A percentile compares a stretch with the other conserved stretches of the same genome.
Evolutionary conservation across 768 basidiomycete species (phyloP).

Genomic region (Collybiopsis confluens): DNA sequence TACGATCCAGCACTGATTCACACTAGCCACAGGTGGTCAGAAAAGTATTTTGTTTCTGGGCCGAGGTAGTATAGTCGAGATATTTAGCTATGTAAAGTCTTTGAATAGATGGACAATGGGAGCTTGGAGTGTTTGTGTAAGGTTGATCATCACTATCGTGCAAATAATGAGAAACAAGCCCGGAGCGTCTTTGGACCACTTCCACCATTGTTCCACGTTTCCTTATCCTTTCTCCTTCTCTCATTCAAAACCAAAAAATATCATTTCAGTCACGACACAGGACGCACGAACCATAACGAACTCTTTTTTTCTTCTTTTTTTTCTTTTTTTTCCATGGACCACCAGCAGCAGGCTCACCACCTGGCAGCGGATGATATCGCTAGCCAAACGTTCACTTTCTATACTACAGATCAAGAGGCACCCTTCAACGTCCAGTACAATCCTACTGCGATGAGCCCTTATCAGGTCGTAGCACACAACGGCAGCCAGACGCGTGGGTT

Average conservation of each 20-base stretch:
- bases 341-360: conserved; percentile 37
- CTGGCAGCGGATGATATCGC: conserved; percentile 47
- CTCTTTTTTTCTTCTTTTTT: conserved; percentile 20
- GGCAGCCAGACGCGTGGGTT: conserved; percentile 71
- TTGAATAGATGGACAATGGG: no score
- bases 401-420: conserved; percentile 50
- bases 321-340: conserved; percentile 27
- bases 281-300: conserved; percentile 6
- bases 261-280: conserved; percentile 28
- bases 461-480: conserved; percentile 51
- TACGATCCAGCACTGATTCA: no score
- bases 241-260: conserved; percentile 26
- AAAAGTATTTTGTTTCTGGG: no score
- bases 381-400: conserved; percentile 46
- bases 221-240: conserved; percentile 30
- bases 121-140: no score
- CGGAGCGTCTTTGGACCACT: not conserved
- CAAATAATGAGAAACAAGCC: no score
- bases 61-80: no score
- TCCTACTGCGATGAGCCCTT: conserved; percentile 49
- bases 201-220: conserved; percentile 17
- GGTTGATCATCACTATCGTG: no score
- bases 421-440: conserved; percentile 51
- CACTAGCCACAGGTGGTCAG: no score
- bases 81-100: no score